Evolutionary conservation across 1,139 yeast genomes (phyloP).

Genomic region (Saccharomyces hybrid): DNA sequence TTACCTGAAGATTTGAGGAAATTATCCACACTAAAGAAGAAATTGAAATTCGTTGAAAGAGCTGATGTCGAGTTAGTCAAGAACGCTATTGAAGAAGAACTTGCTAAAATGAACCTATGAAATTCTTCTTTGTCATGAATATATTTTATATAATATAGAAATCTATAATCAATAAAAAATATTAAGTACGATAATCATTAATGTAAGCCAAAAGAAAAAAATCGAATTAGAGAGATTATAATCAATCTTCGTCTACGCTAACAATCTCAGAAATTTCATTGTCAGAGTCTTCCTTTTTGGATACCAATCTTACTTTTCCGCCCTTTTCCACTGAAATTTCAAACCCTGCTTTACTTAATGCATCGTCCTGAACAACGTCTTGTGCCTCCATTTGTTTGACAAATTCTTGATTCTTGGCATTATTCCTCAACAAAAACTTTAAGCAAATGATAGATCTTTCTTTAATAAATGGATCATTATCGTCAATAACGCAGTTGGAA

Average conservation of each 20-base stretch:
- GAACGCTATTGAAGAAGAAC: conserved; percentile 61
- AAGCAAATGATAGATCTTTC: conserved; percentile 79
- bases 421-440: conserved; percentile 56
- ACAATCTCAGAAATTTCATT: neutral
- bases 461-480: conserved; percentile 78
- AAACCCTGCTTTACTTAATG: conserved; percentile 49
- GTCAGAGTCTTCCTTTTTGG: conserved; percentile 14
- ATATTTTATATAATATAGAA: conserved; percentile 1
- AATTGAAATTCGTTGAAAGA: conserved; percentile 65
- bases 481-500: conserved; percentile 79
- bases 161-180: conserved; percentile 2
- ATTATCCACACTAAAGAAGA: conserved; percentile 63
- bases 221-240: neutral
- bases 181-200: neutral
- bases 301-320: conserved; percentile 44
- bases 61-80: conserved; percentile 71
- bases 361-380: conserved; percentile 43
- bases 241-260: neutral
- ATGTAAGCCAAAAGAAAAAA: neutral
- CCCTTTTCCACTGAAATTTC: conserved; percentile 46
- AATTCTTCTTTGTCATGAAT: conserved; percentile 1
- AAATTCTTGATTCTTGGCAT: conserved; percentile 61
- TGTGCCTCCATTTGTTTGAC: conserved; percentile 59
- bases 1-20: conserved; percentile 80
- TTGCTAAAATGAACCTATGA: conserved; percentile 41